A percentile compares a stretch with the other conserved stretches of the same genome.
Evolutionary conservation across 441 rosid genomes (phyloP).

Genomic region (Breynia disticha): DNA sequence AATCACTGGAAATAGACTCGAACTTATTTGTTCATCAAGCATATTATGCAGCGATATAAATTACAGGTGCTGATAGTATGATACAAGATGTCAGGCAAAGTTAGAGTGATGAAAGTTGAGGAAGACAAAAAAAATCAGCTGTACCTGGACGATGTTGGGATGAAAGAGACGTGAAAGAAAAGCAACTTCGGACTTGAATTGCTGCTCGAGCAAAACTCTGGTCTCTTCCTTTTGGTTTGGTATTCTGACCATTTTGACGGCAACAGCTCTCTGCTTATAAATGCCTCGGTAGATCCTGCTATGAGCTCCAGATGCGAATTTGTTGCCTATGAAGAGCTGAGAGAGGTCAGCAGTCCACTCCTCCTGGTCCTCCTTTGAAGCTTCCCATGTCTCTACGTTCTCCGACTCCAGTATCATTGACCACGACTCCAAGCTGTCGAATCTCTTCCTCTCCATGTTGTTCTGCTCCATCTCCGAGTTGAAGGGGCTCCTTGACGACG

Average conservation of each 20-base stretch:
- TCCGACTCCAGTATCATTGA: slow-evolving; percentile 92
- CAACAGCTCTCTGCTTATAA: slow-evolving; percentile 94
- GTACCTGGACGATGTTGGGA: slow-evolving; percentile 81
- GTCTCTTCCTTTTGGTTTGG: slow-evolving; percentile 85
- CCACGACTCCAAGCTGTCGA: slow-evolving; percentile 95
- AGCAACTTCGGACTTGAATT: slow-evolving; percentile 92
- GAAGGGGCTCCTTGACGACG: slow-evolving; percentile 39
- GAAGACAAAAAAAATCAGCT: not conserved
- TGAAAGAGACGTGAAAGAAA: slow-evolving; percentile 87
- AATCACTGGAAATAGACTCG: too few species aligned
- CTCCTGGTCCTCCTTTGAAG: slow-evolving; percentile 68
- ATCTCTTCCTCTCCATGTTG: slow-evolving; percentile 77
- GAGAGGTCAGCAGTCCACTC: slow-evolving; percentile 98
- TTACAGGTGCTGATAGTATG: too few species aligned
- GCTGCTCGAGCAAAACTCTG: slow-evolving; percentile 65
- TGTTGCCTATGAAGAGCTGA: slow-evolving; percentile 86
- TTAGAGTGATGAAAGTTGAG: not conserved
- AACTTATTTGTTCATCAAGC: too few species aligned
- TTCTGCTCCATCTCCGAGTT: slow-evolving; percentile 48
- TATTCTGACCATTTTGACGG: slow-evolving; percentile 92
- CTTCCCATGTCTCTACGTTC: slow-evolving; percentile 91
- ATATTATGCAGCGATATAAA: too few species aligned
- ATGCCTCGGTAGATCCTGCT: slow-evolving; percentile 89
- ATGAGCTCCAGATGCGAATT: slow-evolving; percentile 93
- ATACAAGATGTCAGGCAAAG: not conserved